A percentile compares a stretch with the other conserved stretches of the same genome.
phyloP scores from a whole-genome alignment of 192 early-diverging fungal species.

The Entomortierella lignicola region DNA sequence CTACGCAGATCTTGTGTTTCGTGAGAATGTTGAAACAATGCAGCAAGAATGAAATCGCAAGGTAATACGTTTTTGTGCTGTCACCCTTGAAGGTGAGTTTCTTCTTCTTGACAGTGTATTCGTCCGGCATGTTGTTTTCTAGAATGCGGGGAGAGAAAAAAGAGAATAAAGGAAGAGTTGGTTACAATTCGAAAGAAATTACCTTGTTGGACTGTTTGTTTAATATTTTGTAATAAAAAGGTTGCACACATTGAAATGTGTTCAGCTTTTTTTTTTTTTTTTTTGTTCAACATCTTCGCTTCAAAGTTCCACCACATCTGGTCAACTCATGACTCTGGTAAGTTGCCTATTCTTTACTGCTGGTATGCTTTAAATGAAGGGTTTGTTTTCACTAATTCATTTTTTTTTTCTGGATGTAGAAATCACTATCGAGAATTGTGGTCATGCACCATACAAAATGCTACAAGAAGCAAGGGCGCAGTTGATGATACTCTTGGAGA shows the following conservation, averaged over 20 bases:
- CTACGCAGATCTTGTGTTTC: not conserved
- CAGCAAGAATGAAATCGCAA: not conserved
- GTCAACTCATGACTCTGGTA: conserved; percentile 23
- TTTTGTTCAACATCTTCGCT: conserved; percentile 12
- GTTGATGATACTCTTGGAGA: not conserved
- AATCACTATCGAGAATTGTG: conserved; percentile 19
- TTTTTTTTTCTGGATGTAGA: not conserved
- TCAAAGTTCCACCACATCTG: conserved; percentile 2
- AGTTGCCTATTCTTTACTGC: not conserved
- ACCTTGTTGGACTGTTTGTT: not conserved
- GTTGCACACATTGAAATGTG: too few relatives aligned
- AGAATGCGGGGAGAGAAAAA: not conserved
- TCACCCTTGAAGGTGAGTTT: conserved; percentile 75
- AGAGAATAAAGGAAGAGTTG: not conserved
- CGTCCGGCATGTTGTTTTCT: conserved; percentile 37
- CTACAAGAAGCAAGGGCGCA: conserved; percentile 13
- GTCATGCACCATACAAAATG: conserved; percentile 16
- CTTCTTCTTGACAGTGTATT: conserved; percentile 55
- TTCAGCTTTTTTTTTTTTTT: not conserved
- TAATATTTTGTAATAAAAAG: not conserved
- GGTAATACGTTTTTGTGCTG: conserved; percentile 60
- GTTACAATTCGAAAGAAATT: not conserved
- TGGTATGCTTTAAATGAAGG: not conserved
- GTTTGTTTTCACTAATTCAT: too few relatives aligned
- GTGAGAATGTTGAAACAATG: not conserved